Evolutionary conservation across 345 rosid genomes (phyloP).

Genomic region (Eutrema japonicum): DNA sequence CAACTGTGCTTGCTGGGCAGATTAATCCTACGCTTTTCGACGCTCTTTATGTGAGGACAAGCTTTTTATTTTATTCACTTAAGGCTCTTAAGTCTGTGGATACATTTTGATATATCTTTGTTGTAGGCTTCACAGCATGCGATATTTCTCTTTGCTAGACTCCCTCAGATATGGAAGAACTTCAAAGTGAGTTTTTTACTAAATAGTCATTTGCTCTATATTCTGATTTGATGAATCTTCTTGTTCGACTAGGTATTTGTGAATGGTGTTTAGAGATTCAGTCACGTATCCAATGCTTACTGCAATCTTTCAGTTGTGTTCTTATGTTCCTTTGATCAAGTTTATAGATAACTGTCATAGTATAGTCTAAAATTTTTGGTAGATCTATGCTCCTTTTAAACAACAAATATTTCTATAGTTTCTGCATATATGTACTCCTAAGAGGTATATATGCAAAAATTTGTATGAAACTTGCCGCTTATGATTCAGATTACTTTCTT

Average conservation of each 20-base stretch:
- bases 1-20: constrained; percentile 80
- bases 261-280: constrained; percentile 6
- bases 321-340: constrained; percentile 2
- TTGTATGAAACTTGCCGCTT: not conserved
- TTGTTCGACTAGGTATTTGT: not conserved
- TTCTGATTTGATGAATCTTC: not conserved
- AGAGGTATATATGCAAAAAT: not conserved
- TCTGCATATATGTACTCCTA: not conserved
- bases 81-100: not conserved
- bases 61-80: not conserved
- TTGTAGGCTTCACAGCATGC: constrained; percentile 97
- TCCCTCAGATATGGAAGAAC: constrained; percentile 95
- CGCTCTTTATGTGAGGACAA: constrained; percentile 79
- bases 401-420: not conserved
- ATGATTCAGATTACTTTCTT: not conserved
- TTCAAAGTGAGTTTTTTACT: constrained; percentile 60
- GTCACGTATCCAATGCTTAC: not conserved
- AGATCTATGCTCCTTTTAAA: not conserved
- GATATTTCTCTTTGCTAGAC: constrained; percentile 84
- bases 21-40: constrained; percentile 85
- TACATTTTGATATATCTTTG: not conserved
- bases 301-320: not conserved
- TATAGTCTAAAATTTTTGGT: not conserved
- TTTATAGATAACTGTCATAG: not conserved
- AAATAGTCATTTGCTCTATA: not conserved